Base-by-base conservation (phyloP, 2,329 filamentous ascomycete genomes). In the Hysterium pulicare region DNA sequence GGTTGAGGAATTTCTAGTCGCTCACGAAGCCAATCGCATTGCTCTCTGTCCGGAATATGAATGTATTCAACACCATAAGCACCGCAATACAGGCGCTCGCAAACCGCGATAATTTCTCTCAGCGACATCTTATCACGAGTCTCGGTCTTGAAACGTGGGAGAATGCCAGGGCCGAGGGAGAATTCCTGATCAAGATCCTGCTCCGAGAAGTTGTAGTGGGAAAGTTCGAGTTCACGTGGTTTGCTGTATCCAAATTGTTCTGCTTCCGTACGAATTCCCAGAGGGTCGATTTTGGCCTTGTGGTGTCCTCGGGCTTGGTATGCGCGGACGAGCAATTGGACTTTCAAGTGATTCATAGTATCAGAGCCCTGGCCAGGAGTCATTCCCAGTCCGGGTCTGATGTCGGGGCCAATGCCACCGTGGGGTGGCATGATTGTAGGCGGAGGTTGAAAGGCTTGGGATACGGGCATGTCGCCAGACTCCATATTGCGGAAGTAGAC, bases 401-500 rank as follows among this genome's bases (percentile, higher is more conserved):
- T 78, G 50, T 79, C 79, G 44, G 86, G 55, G n/a, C 59, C 84
- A 34, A 93, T 82, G 56, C 86, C 87, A 49, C 87, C 88, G 33
- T 84, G 83, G 40, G 89, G 85, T 42, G 90, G 88, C 39, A 97
- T 84, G 55, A 98, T 82, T 56, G 87, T 95, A 13, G 93, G 93
- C 35, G 93, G 93, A 54, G 93, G 90, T 54, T 90, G 90, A 77
- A 98, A 98, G 57, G 93, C 93, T 72, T 95, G 87, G 50, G 91
- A 93, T 66, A 95, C 89, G 66, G 91, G 91, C 89, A 98, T 97
- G 63, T 93, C 87, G 68, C 93, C 93, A 54, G 83, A 87, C 77
- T 98, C 93, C 87, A 98, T 96, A 75, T 98, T 98, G 75, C 84
- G 88, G 81, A 98, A 98, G 80, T 98, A 98, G 66, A 94, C 84